These are phyloP conservation scores for Dactylonectria macrodidyma DNA, from an alignment of 2,329 filamentous ascomycete genomes.

Conservation along the genomic window DNA sequence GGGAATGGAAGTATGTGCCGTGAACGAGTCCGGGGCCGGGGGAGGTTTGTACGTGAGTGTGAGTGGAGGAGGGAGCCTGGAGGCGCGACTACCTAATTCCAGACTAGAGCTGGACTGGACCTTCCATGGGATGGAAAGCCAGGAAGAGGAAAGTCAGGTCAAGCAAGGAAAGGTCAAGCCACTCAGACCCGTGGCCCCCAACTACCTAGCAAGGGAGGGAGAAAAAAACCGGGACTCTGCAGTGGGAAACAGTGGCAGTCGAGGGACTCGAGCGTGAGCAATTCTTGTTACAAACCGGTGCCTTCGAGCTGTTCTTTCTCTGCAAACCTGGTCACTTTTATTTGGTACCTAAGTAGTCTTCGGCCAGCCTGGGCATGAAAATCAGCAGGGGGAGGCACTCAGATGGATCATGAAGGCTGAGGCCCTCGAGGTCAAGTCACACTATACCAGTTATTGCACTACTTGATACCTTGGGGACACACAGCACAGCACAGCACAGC, in stretches of 20 bases:
- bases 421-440: background rate
- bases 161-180: slow-evolving; percentile 17
- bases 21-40: slow-evolving; percentile 38
- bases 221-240: slow-evolving; percentile 5
- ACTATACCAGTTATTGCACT: background rate
- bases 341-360: background rate
- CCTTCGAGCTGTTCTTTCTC: background rate
- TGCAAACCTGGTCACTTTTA: background rate
- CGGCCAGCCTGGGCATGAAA: background rate
- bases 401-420: background rate
- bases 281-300: too few relatives aligned
- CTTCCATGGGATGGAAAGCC: background rate
- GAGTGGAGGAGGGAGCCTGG: slow-evolving; percentile 47
- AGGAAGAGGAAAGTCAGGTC: background rate
- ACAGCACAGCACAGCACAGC: background rate
- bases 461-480: background rate
- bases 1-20: slow-evolving; percentile 32
- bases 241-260: background rate
- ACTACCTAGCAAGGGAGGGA: background rate
- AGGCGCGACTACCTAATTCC: slow-evolving; percentile 11
- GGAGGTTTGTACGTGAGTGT: slow-evolving; percentile 35
- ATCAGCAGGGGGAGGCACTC: background rate
- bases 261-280: background rate
- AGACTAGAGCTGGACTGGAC: slow-evolving; percentile 14
- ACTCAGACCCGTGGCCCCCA: slow-evolving; percentile 12